A percentile compares a stretch with the other conserved stretches of the same genome.
phyloP scores from a whole-genome alignment of 345 rosid genomes.

The Rhodomyrtus tomentosa region DNA sequence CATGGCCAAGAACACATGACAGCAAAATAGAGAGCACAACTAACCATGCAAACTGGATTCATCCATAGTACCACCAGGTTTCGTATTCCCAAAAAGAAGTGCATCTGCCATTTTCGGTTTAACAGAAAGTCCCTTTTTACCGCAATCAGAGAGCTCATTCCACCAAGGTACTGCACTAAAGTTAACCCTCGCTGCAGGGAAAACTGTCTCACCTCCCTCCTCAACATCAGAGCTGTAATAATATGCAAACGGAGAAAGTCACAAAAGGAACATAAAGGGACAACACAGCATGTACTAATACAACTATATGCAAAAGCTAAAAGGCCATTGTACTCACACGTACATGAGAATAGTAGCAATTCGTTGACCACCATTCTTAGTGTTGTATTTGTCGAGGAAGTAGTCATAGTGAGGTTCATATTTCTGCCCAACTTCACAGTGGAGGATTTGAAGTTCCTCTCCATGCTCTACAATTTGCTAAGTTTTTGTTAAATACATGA shows the following conservation, averaged over 20 bases:
- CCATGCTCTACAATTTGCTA: constrained; percentile 58
- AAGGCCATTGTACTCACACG: constrained; percentile 44
- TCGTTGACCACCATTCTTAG: constrained; percentile 91
- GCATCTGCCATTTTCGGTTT: constrained; percentile 97
- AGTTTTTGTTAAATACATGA: neutral
- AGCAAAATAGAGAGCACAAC: constrained; percentile 3
- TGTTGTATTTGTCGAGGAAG: constrained; percentile 75
- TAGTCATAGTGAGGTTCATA: constrained; percentile 94
- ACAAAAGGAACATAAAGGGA: neutral
- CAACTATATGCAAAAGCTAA: neutral
- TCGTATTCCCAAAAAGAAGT: constrained; percentile 95
- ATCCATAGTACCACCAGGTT: constrained; percentile 71
- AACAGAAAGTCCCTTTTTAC: constrained; percentile 72
- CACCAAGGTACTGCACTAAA: constrained; percentile 79
- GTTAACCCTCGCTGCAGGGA: constrained; percentile 85
- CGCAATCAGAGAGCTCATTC: constrained; percentile 81
- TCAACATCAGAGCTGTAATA: constrained; percentile 80
- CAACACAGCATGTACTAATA: neutral
- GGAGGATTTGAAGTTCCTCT: constrained; percentile 93
- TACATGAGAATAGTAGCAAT: constrained; percentile 94
- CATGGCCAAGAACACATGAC: neutral
- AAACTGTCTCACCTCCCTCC: constrained; percentile 96
- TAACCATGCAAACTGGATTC: constrained; percentile 87
- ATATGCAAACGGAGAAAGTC: neutral
- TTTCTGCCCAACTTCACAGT: constrained; percentile 88